Base-by-base conservation (phyloP, 2,329 filamentous ascomycete species). In the Mycosphaerella arachidis region DNA sequence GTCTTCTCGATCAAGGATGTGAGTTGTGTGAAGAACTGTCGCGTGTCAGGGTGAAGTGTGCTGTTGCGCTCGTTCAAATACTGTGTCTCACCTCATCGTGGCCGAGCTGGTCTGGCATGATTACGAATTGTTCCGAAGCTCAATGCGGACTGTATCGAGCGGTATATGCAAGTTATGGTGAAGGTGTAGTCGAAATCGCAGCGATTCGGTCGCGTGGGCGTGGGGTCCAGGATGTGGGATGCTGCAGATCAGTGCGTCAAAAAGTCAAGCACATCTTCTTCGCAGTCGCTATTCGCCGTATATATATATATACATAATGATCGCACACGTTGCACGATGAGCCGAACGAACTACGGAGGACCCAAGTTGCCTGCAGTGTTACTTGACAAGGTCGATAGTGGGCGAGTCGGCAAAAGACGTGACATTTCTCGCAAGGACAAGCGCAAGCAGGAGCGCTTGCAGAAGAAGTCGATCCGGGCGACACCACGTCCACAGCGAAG, bases 1-100 rank as follows among this genome's bases (percentile, higher is more conserved):
- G 83, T 83, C 64, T 81, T 75, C 63, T 84, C 80, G 76, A 94
- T 89, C 65, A 93, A 85, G 69, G 86, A 80, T 55, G 79, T 77
- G 64, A 93, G 82, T 71, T 82, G 82, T 63, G 79, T 76, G 77
- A 93, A 92, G 82, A 93, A 93, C 89, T 92, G 70, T 60, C n/a
- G 5, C 10, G 46, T 55, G 31, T 62, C 53, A 55, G 48, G 55
- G 55, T 53, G 53, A 45, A 20, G 3, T 53, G 29, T 46, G 10
- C 18, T 13, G 6, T 12, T 35, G 40, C 33, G 16, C 37, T 18
- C 29, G 29, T 33, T 13, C 27, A 18, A n/a, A 5, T 10, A 20
- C 4, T 27, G 6, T 31, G 18, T 54, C 66, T 29, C 71, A 86
- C 86, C 75, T 88, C 84, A 64, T 87, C 84, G 71, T 86, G 84